phyloP scores from a whole-genome alignment of 1,139 yeast species.

The Candida anutae region DNA sequence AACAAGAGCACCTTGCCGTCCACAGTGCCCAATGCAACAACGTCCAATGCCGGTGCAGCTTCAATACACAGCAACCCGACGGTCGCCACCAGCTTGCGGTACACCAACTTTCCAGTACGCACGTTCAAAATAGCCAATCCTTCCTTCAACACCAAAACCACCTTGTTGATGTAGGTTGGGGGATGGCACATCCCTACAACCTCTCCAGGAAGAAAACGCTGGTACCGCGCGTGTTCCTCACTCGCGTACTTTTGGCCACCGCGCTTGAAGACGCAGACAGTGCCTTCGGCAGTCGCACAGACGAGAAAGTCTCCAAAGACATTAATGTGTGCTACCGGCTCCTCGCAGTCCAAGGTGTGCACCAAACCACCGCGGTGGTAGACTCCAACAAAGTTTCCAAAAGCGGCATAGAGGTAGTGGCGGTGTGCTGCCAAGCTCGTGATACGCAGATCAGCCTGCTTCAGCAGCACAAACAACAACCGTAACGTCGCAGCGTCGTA shows the following conservation, averaged over 20 bases:
- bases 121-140: constrained; percentile 60
- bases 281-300: constrained; percentile 45
- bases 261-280: constrained; percentile 55
- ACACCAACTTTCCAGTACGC: constrained; percentile 69
- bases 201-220: constrained; percentile 46
- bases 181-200: constrained; percentile 72
- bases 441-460: constrained; percentile 64
- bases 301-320: constrained; percentile 79
- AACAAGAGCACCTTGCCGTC: constrained; percentile 60
- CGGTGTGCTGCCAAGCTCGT: constrained; percentile 71
- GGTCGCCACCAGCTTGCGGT: constrained; percentile 38
- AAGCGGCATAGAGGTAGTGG: constrained; percentile 78
- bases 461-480: constrained; percentile 77
- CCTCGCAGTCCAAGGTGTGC: constrained; percentile 37
- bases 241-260: neutral
- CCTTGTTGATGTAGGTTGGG: constrained; percentile 86
- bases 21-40: constrained; percentile 70
- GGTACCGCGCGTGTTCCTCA: neutral
- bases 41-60: constrained; percentile 80
- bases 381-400: constrained; percentile 64
- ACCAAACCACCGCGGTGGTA: constrained; percentile 78
- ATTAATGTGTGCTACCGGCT: constrained; percentile 40
- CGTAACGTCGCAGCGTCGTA: constrained; percentile 89
- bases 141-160: constrained; percentile 69
- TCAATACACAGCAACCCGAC: constrained; percentile 58